A percentile compares a stretch with the other conserved stretches of the same genome.
Evolutionary conservation across 1,284 basidiomycete genomes (phyloP).

Genomic region (Moniliophthora roreri): DNA sequence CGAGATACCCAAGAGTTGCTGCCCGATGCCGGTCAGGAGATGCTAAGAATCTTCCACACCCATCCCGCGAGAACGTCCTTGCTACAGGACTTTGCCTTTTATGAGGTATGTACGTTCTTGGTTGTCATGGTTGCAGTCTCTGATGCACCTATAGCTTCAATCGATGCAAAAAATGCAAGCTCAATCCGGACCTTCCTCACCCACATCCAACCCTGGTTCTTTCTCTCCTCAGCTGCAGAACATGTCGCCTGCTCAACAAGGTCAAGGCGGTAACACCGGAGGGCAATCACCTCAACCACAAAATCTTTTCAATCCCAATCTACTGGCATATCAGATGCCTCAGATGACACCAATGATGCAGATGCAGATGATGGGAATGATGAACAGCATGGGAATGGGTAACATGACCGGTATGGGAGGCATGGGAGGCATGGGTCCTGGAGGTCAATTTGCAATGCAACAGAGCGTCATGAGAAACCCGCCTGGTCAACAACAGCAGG

Average conservation of each 20-base stretch:
- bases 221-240: slow-evolving; percentile 40
- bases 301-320: slow-evolving; percentile 51
- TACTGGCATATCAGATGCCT: slow-evolving; percentile 54
- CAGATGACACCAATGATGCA: slow-evolving; percentile 65
- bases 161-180: slow-evolving; percentile 73
- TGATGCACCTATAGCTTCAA: slow-evolving; percentile 53
- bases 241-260: slow-evolving; percentile 30
- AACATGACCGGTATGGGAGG: slow-evolving; percentile 17
- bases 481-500: slow-evolving; percentile 47
- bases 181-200: slow-evolving; percentile 42
- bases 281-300: slow-evolving; percentile 35
- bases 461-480: slow-evolving; percentile 79
- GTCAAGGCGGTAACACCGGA: slow-evolving; percentile 16
- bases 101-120: slow-evolving; percentile 63
- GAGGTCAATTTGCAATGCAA: slow-evolving; percentile 68
- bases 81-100: slow-evolving; percentile 92
- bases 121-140: slow-evolving; percentile 4
- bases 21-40: slow-evolving; percentile 92
- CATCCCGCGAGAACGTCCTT: slow-evolving; percentile 90
- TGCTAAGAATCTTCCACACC: slow-evolving; percentile 90
- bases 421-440: too few species aligned
- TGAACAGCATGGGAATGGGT: slow-evolving; percentile 19
- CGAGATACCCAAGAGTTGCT: slow-evolving; percentile 91
- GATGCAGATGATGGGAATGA: slow-evolving; percentile 62
- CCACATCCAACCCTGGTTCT: slow-evolving; percentile 35